Base-by-base conservation (phyloP, 2,329 filamentous ascomycete species). In the Ophiocordyceps camponoti-leonardi region DNA sequence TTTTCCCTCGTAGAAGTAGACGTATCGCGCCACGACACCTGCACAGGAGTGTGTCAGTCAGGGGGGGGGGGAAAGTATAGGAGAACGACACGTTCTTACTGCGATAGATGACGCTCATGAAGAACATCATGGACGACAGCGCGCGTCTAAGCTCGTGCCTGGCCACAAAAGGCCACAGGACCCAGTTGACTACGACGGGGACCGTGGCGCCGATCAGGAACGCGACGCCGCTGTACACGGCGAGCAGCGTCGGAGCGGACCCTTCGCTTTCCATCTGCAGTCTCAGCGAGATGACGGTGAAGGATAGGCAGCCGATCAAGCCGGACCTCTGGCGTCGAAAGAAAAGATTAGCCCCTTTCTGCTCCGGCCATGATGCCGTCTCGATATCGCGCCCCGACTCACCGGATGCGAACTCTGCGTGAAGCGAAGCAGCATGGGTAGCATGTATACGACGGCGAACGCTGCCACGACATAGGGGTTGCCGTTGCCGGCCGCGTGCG, bases 151-250 rank as follows among this genome's bases (percentile, higher is more conserved):
- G 63, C 53, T 77, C 74, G 51, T 77, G 73, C 13, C 75, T 64
- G 12, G 75, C 74, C 6, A 78, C 66, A 49, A 79, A 79, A 2
- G 75, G 75, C 75, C 75, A 79, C 4, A 79, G 58, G 13, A 74
- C 52, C 73, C 73, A 78, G 50, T 77, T 78, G 14, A 77, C 66
- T 1, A 74, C 49, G 12, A 77, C 63, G 1, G 74, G 72, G 1
- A 68, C 64, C 1, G 72, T 61, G 3, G 74, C 68, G 2, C 74
- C 75, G 20, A 75, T 55, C 2, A 76, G 60, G 48, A 79, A 70
- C 0, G 69, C 65, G 3, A 69, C 50, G 0, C 73, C 73, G 39
- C 67, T 62, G 33, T 67, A 65, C 49, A 68, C 67, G 8, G 67
- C 67, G 7, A 71, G 62, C 4, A 61, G 53, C 3, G 59, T 55